These are phyloP conservation scores for Jaenimonas drosophilae DNA, from an alignment of 208 protist species.

Conservation along the genomic window DNA sequence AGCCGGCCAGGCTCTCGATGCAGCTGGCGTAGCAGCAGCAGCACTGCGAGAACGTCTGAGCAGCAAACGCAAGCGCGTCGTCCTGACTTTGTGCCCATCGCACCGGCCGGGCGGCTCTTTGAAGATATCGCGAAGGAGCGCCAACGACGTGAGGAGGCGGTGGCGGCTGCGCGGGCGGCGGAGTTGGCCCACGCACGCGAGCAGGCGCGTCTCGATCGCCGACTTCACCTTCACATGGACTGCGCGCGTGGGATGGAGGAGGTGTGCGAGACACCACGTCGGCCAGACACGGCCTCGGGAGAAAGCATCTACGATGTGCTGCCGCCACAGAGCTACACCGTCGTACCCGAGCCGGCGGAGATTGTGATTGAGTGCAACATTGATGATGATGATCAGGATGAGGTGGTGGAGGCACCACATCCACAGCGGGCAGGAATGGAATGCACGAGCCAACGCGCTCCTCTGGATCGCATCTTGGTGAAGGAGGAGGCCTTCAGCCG, in stretches of 20 bases:
- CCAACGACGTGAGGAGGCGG: constrained; percentile 21
- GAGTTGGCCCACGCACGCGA: constrained; percentile 4
- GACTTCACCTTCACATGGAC: no score
- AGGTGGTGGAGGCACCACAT: constrained; percentile 6
- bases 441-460: no score
- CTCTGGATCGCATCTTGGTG: constrained; percentile 37
- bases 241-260: not conserved
- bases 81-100: not conserved
- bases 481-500: constrained; percentile 55
- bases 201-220: no score
- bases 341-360: not conserved
- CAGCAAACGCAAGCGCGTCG: no score
- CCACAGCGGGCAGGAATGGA: not conserved
- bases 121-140: constrained; percentile 59
- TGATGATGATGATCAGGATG: not conserved
- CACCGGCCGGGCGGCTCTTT: constrained; percentile 63
- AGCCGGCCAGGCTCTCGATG: no score
- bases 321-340: not conserved
- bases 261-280: not conserved
- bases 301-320: constrained; percentile 42
- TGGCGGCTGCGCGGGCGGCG: constrained; percentile 5
- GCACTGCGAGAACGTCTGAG: no score
- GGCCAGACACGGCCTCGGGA: constrained; percentile 7
- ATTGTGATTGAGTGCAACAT: not conserved
- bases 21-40: no score